Conservation (phyloP, 2,329 filamentous ascomycete genomes). For the Mycocentrospora acerina region DNA sequence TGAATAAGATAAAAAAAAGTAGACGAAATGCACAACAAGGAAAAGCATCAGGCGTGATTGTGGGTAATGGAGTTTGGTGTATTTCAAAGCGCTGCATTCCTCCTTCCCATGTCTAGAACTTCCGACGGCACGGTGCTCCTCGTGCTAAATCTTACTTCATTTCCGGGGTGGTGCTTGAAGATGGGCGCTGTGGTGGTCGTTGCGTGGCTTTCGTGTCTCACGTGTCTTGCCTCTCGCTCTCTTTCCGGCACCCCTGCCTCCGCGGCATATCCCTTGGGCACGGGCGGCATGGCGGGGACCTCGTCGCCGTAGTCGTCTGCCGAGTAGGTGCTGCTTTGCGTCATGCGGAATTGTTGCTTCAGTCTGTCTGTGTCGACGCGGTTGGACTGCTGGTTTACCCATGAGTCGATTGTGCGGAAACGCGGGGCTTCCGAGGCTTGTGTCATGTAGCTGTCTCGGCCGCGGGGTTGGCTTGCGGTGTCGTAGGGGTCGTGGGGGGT, state of each 20-base stretch:
- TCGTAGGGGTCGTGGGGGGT: slow-evolving; percentile 39
- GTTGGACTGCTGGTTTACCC: slow-evolving; percentile 44
- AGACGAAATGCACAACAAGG: too few species aligned
- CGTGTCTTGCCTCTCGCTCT: slow-evolving; percentile 36
- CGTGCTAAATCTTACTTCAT: slow-evolving; percentile 42
- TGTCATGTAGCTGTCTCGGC: slow-evolving; percentile 41
- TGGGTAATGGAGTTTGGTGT: too few species aligned
- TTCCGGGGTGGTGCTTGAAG: slow-evolving; percentile 44
- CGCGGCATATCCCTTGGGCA: slow-evolving; percentile 24
- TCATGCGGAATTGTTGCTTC: slow-evolving; percentile 37
- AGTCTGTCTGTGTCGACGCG: slow-evolving; percentile 40
- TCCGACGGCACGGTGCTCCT: slow-evolving; percentile 42
- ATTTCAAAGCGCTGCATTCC: slow-evolving; percentile 22
- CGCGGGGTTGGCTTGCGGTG: slow-evolving; percentile 22
- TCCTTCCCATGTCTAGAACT: slow-evolving; percentile 36
- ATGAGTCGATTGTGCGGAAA: slow-evolving; percentile 45
- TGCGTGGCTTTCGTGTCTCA: slow-evolving; percentile 34
- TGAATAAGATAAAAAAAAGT: too few species aligned
- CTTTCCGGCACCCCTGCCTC: slow-evolving; percentile 18
- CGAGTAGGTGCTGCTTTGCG: slow-evolving; percentile 29
- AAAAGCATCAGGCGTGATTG: too few species aligned
- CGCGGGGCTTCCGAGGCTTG: slow-evolving; percentile 39
- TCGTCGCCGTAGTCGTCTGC: slow-evolving; percentile 19
- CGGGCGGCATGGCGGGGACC: slow-evolving; percentile 33
- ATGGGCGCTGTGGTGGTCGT: slow-evolving; percentile 43